phyloP scores from a whole-genome alignment of 768 basidiomycete genomes.

The Boletus reticulatus region DNA sequence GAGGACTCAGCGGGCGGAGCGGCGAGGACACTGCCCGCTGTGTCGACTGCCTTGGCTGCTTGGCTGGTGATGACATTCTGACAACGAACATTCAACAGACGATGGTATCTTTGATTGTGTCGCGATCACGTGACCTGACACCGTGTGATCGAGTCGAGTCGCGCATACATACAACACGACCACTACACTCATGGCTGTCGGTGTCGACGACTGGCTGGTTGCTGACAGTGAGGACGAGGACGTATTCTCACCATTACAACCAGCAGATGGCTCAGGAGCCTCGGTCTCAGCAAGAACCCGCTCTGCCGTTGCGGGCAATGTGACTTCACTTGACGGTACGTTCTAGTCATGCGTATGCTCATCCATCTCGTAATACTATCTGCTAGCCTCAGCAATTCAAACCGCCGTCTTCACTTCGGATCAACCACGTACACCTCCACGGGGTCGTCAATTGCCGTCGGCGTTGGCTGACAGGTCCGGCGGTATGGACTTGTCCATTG shows the following conservation, averaged over 20 bases:
- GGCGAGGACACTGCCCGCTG: slow-evolving; percentile 43
- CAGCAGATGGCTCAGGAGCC: neutral
- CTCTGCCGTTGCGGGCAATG: neutral
- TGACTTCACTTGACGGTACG: slow-evolving; percentile 9
- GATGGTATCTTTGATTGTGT: neutral
- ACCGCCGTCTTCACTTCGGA: slow-evolving; percentile 16
- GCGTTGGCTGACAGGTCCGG: slow-evolving; percentile 6
- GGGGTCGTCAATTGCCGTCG: slow-evolving; percentile 2
- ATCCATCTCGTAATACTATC: neutral
- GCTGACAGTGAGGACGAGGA: slow-evolving; percentile 48
- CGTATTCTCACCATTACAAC: neutral
- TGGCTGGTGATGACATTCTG: slow-evolving; percentile 13
- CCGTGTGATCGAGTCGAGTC: slow-evolving; percentile 1
- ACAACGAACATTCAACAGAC: neutral
- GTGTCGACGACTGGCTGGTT: slow-evolving; percentile 41
- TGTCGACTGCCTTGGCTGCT: slow-evolving; percentile 24
- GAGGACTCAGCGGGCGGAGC: slow-evolving; percentile 41
- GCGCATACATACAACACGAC: neutral
- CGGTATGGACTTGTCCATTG: slow-evolving; percentile 7
- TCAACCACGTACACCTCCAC: slow-evolving; percentile 14
- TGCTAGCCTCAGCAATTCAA: slow-evolving; percentile 19
- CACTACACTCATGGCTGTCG: slow-evolving; percentile 10
- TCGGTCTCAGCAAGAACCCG: neutral
- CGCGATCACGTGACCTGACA: slow-evolving; percentile 27
- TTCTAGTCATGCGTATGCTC: neutral